These are phyloP conservation scores for Pythium guiyangense DNA, from an alignment of 352 stramenopile species.

Conservation along the genomic window DNA sequence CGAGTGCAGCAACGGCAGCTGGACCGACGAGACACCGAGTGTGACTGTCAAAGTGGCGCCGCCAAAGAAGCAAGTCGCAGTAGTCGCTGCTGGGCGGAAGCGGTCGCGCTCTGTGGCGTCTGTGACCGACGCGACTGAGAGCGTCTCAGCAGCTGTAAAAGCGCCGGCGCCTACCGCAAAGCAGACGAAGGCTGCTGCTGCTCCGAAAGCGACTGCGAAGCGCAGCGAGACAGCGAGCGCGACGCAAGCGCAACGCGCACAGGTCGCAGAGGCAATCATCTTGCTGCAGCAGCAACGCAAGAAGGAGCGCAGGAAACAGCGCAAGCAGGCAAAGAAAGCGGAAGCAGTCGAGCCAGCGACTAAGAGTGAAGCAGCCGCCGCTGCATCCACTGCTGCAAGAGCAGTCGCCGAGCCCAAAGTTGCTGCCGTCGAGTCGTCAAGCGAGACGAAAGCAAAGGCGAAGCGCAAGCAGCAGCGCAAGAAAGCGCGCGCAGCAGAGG, in stretches of 20 bases:
- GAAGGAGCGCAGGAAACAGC: background rate
- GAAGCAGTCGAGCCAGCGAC: background rate
- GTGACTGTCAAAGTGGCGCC: constrained; percentile 3
- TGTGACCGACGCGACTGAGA: background rate
- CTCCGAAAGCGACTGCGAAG: background rate
- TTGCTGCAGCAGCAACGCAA: too few relatives aligned
- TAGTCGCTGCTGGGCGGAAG: constrained; percentile 13
- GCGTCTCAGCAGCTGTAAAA: too few relatives aligned
- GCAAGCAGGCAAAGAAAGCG: constrained; percentile 15
- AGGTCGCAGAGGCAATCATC: too few relatives aligned
- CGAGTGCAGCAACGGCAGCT: constrained; percentile 21
- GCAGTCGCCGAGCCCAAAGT: background rate
- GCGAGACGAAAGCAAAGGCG: constrained; percentile 8
- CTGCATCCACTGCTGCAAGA: background rate
- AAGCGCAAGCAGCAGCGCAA: constrained; percentile 11
- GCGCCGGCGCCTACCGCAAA: too few relatives aligned
- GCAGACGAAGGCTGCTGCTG: background rate
- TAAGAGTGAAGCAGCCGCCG: constrained; percentile 3
- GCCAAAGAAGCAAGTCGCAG: constrained; percentile 4
- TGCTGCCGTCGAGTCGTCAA: background rate
- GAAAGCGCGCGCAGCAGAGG: constrained; percentile 8
- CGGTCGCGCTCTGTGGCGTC: constrained; percentile 17
- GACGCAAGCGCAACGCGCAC: too few relatives aligned
- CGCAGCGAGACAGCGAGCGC: background rate
- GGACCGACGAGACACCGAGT: constrained; percentile 10